Evolutionary conservation across 176 grass and related monocot genomes (phyloP), one percentile per base, ranked within the genome.

Genomic region (Hordeum marinum): DNA sequence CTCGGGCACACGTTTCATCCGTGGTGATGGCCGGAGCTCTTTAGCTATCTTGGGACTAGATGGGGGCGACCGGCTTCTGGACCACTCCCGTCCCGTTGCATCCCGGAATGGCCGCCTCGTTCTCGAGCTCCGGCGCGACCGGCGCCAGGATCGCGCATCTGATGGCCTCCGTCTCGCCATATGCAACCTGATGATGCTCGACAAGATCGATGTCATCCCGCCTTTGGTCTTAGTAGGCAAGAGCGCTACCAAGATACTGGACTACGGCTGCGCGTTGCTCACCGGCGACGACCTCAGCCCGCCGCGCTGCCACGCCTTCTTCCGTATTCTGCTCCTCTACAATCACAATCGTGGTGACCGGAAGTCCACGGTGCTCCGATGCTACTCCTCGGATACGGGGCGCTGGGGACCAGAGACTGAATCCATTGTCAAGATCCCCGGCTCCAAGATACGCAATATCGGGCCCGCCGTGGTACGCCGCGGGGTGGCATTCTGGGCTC

Each of bases 181-280:
- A 2, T 72, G 68, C 68, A 43, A 72, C 68, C 68, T 39, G 3
- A 43, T 26, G 68, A 45, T 15, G 11, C 3, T 3, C 1, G 31
- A 40, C 9, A 48, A 26, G 2, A 25, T 45, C 1, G n/a, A 25
- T 23, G 2, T 72, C n/a, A 2, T 72, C 20, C 68, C n/a, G n/a
- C 68, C 68, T 45, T 23, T 72, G n/a, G n/a, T 41, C 20, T 69
- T 37, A 70, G 20, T 20, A 37, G 45, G 32, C 17, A 13, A 71
- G 21, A 80, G n/a, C 7, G 7, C 20, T 15, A 55, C 4, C 1
- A 58, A 1, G 18, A 43, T 23, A 0, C 3, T 1, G 4, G 34
- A 42, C 45, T 86, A 80, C n/a, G 59, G 58, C 4, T 87, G 85
- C 78, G 17, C 85, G 7, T 24, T 87, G 7, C 32, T 87, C 69